These are phyloP conservation scores for Clonostachys sp. DNA, from an alignment of 2,329 filamentous ascomycete genomes.

Conservation along the genomic window DNA sequence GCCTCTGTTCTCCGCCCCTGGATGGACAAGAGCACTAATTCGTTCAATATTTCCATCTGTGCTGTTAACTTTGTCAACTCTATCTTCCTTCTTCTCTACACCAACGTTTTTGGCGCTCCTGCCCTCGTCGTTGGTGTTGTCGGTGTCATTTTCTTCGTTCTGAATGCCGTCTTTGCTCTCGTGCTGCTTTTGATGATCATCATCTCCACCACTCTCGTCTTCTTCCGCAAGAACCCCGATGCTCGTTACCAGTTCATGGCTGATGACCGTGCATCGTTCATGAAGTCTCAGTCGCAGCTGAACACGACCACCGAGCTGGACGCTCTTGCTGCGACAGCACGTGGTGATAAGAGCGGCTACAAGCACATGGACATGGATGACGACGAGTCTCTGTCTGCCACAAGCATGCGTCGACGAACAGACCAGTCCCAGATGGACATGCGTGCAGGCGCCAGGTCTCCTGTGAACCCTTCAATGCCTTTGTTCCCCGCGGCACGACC, in stretches of 20 bases:
- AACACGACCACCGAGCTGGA: slow-evolving; percentile 78
- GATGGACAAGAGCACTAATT: slow-evolving; percentile 99
- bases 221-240: slow-evolving; percentile 91
- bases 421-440: slow-evolving; percentile 26
- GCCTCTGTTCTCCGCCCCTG: slow-evolving; percentile 82
- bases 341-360: slow-evolving; percentile 67
- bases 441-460: slow-evolving; percentile 22
- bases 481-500: slow-evolving; percentile 32
- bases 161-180: slow-evolving; percentile 79
- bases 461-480: slow-evolving; percentile 35
- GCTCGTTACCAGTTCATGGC: slow-evolving; percentile 94
- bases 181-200: slow-evolving; percentile 77
- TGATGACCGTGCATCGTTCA: slow-evolving; percentile 93
- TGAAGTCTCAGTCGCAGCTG: slow-evolving; percentile 88
- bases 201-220: slow-evolving; percentile 58
- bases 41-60: slow-evolving; percentile 90
- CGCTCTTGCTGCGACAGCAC: slow-evolving; percentile 81
- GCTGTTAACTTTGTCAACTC: slow-evolving; percentile 87
- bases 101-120: slow-evolving; percentile 79
- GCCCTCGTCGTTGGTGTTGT: slow-evolving; percentile 81
- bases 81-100: slow-evolving; percentile 86
- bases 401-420: slow-evolving; percentile 27
- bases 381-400: slow-evolving; percentile 31
- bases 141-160: slow-evolving; percentile 83
- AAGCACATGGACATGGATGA: slow-evolving; percentile 33